phyloP scores from a whole-genome alignment of 257 asterid genomes.

The Rauvolfia tetraphylla region DNA sequence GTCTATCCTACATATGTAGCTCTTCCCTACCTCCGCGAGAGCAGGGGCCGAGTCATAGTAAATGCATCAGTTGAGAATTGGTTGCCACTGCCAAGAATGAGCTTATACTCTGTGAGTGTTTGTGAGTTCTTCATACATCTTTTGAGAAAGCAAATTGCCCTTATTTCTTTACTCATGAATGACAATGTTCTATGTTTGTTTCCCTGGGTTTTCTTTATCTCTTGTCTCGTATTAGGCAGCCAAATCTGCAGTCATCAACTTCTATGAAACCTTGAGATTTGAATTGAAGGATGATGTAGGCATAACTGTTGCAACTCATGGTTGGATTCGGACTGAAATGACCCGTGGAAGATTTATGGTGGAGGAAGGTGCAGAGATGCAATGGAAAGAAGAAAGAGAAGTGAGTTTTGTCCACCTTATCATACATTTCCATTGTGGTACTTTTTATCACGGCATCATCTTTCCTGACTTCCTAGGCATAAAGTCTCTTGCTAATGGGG shows the following conservation, averaged over 20 bases:
- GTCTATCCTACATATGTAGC: conserved; percentile 90
- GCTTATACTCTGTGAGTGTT: conserved; percentile 73
- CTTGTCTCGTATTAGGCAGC: conserved; percentile 53
- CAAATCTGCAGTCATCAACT: conserved; percentile 72
- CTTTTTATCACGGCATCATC: neutral
- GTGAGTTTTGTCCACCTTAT: conserved; percentile 27
- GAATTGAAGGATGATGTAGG: conserved; percentile 73
- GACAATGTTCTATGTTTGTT: neutral
- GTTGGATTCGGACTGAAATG: conserved; percentile 88
- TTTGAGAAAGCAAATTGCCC: neutral
- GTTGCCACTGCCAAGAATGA: conserved; percentile 96
- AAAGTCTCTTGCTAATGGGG: neutral
- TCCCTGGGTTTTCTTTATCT: neutral
- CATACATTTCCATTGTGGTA: neutral
- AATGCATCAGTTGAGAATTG: conserved; percentile 88
- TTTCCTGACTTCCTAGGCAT: neutral
- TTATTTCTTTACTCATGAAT: neutral
- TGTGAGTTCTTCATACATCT: neutral
- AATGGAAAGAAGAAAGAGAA: conserved; percentile 95
- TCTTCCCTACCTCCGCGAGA: conserved; percentile 69
- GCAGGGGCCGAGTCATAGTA: conserved; percentile 66
- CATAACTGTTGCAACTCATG: conserved; percentile 79
- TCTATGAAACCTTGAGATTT: conserved; percentile 79
- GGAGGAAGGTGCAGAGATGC: conserved; percentile 98
- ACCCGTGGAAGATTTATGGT: conserved; percentile 66